Conservation (phyloP, 441 rosid genomes). For the Croton setiger region DNA sequence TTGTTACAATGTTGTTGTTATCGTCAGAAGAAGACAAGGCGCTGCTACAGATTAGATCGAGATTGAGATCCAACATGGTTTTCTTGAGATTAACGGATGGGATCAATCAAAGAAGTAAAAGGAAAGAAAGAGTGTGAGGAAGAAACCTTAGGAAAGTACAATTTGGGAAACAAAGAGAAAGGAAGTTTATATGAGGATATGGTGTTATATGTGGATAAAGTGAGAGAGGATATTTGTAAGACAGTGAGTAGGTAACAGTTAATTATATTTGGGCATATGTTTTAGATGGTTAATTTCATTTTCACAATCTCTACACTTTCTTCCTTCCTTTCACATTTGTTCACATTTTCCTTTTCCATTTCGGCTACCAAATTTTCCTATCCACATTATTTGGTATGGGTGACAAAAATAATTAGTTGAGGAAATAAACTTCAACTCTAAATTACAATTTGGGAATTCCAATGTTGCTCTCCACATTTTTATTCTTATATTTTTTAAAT, state of each 20-base stretch:
- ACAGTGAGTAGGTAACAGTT: too few relatives aligned
- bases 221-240: too few relatives aligned
- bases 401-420: too few relatives aligned
- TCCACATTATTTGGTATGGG: too few relatives aligned
- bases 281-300: not conserved
- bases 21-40: slow-evolving; percentile 28
- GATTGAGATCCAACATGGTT: slow-evolving; percentile 78
- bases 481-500: too few relatives aligned
- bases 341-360: not conserved
- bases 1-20: not conserved
- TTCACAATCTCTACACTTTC: too few relatives aligned
- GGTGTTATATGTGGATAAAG: slow-evolving; percentile 20
- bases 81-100: slow-evolving; percentile 27
- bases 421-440: too few relatives aligned
- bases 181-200: not conserved
- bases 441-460: too few relatives aligned
- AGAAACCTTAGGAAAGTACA: slow-evolving; percentile 19
- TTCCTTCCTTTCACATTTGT: not conserved
- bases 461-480: too few relatives aligned
- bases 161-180: slow-evolving; percentile 1
- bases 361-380: too few relatives aligned
- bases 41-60: slow-evolving; percentile 43
- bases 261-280: not conserved
- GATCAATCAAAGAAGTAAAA: slow-evolving; percentile 21
- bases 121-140: not conserved